These are phyloP conservation scores for Arachis hypogaea DNA, from an alignment of 306 rosid genomes.

Conservation along the genomic window DNA sequence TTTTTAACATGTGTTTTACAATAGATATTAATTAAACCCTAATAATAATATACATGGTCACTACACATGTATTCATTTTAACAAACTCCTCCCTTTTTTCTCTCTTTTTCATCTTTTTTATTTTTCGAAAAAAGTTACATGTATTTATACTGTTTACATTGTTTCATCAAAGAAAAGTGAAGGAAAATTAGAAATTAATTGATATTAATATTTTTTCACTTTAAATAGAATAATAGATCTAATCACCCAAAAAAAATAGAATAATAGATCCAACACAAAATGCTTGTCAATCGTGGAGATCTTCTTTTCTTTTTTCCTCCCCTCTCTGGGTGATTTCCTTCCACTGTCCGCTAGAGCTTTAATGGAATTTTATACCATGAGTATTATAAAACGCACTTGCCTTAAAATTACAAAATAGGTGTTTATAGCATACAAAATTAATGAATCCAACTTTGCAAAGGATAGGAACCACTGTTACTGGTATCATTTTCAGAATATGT, in stretches of 20 bases:
- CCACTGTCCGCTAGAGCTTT: background rate
- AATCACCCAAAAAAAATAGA: too few relatives aligned
- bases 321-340: background rate
- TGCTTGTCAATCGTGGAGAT: background rate
- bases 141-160: background rate
- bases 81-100: too few relatives aligned
- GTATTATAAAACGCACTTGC: background rate
- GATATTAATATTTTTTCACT: background rate
- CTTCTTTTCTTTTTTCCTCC: background rate
- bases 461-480: too few relatives aligned
- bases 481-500: too few relatives aligned
- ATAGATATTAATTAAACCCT: too few relatives aligned
- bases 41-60: background rate
- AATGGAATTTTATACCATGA: background rate
- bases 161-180: background rate
- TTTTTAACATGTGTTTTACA: too few relatives aligned
- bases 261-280: background rate
- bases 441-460: too few relatives aligned
- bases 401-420: background rate
- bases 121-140: background rate
- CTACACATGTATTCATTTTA: background rate
- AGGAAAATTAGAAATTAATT: conserved; percentile 6
- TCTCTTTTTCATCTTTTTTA: background rate
- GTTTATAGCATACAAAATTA: too few relatives aligned
- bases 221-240: background rate